phyloP scores from a whole-genome alignment of 1,139 yeast genomes.

The Schizosaccharomyces versatilis region DNA sequence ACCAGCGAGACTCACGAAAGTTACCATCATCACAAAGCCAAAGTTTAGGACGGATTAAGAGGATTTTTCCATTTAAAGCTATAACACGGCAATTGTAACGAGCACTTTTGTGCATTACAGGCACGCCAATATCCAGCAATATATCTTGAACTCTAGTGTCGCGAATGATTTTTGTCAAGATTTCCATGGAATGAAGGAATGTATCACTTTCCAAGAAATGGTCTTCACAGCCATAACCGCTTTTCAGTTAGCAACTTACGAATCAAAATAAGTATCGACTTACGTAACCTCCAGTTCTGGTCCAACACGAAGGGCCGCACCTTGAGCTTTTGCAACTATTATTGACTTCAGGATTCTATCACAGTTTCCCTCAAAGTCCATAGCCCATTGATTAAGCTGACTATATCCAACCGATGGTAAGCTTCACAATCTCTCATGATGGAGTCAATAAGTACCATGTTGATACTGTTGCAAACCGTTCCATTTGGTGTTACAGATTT shows the following conservation, averaged over 20 bases:
- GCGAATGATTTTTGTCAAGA: slow-evolving; percentile 53
- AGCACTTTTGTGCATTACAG: slow-evolving; percentile 65
- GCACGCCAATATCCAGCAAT: slow-evolving; percentile 81
- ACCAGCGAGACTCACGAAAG: slow-evolving; percentile 89
- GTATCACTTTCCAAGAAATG: slow-evolving; percentile 83
- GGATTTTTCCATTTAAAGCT: slow-evolving; percentile 53
- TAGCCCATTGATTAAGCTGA: slow-evolving; percentile 82
- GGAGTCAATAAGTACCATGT: neutral
- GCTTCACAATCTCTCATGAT: neutral
- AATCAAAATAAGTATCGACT: neutral
- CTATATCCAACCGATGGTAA: neutral
- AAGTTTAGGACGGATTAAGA: slow-evolving; percentile 75
- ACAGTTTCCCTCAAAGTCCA: slow-evolving; percentile 91
- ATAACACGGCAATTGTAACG: slow-evolving; percentile 79
- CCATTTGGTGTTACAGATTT: neutral
- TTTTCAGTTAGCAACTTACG: neutral
- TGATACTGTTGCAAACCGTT: neutral
- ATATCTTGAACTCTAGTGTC: slow-evolving; percentile 51
- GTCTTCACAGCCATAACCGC: slow-evolving; percentile 66
- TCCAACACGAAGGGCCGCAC: slow-evolving; percentile 76
- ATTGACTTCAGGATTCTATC: slow-evolving; percentile 75
- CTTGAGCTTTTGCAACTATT: slow-evolving; percentile 43
- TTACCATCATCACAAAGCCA: slow-evolving; percentile 94
- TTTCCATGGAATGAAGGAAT: slow-evolving; percentile 83
- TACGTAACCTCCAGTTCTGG: slow-evolving; percentile 76